Evolutionary conservation across 208 protist genomes (phyloP).

Genomic region (Endotrypanum monterogeii): DNA sequence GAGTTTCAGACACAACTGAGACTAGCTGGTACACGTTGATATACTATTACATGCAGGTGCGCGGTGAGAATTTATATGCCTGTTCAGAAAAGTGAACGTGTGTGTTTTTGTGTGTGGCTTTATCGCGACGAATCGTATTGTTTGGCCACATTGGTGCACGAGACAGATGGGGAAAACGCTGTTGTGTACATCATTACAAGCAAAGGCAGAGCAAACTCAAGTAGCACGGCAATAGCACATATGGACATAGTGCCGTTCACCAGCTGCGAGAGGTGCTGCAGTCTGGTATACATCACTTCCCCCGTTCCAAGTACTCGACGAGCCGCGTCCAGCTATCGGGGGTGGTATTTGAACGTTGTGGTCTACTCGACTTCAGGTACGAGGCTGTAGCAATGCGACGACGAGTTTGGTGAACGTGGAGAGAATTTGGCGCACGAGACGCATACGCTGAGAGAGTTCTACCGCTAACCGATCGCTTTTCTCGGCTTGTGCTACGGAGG

Average conservation of each 20-base stretch:
- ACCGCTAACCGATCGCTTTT: neutral
- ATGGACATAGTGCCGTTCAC: too few species aligned
- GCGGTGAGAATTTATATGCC: too few species aligned
- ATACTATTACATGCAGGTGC: too few species aligned
- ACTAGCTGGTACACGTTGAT: too few species aligned
- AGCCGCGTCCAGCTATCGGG: constrained; percentile 13
- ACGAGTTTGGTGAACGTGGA: neutral
- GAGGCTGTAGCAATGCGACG: neutral
- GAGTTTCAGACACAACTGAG: too few species aligned
- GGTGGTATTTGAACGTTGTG: neutral
- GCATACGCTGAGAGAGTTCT: neutral
- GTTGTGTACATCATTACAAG: too few species aligned
- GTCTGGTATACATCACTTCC: neutral
- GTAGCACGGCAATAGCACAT: too few species aligned
- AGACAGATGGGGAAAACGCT: too few species aligned
- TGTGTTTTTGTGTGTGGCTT: too few species aligned
- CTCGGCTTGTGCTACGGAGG: neutral
- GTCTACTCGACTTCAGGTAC: neutral
- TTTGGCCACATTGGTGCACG: too few species aligned
- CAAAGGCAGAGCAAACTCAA: neutral
- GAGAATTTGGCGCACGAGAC: neutral
- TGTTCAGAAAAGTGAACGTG: too few species aligned
- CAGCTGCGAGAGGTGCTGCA: neutral
- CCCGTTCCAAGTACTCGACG: constrained; percentile 22
- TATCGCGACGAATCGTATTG: too few species aligned